Conservation (phyloP, 2,329 filamentous ascomycete species). For the Microdochium paspali region DNA sequence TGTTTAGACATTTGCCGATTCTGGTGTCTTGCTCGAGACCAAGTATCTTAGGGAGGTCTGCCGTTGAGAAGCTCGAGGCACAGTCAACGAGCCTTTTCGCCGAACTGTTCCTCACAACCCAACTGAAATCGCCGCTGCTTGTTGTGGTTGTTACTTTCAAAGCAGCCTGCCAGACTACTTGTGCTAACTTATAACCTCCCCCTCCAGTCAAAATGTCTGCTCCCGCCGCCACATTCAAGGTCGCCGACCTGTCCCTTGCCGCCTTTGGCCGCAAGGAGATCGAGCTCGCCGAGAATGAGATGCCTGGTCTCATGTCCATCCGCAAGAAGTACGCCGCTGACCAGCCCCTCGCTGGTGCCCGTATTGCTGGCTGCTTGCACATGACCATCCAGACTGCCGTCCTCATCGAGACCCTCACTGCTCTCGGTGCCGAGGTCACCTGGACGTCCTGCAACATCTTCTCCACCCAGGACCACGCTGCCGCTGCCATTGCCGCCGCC, state of each 20-base stretch:
- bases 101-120: no score
- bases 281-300: constrained; percentile 91
- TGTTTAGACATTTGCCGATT: no score
- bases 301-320: constrained; percentile 97
- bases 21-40: no score
- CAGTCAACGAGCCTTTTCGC: no score
- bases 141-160: no score
- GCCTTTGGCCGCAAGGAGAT: constrained; percentile 99
- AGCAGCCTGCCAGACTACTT: no score
- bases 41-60: no score
- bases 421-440: constrained; percentile 95
- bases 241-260: constrained; percentile 94
- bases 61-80: no score
- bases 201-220: constrained; percentile 54
- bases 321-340: constrained; percentile 83
- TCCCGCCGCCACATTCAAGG: constrained; percentile 92
- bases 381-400: constrained; percentile 99
- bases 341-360: constrained; percentile 88
- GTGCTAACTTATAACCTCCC: no score
- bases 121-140: no score
- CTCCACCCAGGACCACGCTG: constrained; percentile 97
- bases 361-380: constrained; percentile 96
- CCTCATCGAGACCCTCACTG: constrained; percentile 92
- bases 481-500: constrained; percentile 87
- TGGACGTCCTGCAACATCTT: constrained; percentile 99